A percentile compares a stretch with the other conserved stretches of the same genome.
Evolutionary conservation across 169 alveolate species (phyloP).

Genomic region (Besnoitia besnoiti): DNA sequence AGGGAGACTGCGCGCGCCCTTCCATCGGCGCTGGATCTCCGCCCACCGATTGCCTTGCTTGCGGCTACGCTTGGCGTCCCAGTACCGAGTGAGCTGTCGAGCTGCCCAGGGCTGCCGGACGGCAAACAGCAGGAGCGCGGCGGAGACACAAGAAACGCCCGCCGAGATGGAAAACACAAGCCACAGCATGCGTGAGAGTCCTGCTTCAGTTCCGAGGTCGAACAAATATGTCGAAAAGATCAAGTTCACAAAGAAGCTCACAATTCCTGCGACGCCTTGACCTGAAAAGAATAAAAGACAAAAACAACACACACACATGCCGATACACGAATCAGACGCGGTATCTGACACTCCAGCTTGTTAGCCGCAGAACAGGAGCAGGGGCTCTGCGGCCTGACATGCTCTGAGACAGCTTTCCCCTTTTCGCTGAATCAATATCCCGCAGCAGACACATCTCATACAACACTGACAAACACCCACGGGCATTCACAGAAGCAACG

Average conservation of each 20-base stretch:
- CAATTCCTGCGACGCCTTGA: conserved; percentile 33
- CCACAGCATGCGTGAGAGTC: conserved; percentile 39
- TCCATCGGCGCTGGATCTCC: background rate
- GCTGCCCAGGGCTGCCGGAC: conserved; percentile 41
- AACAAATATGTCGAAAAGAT: background rate
- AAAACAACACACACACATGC: background rate
- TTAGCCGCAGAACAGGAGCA: too few species aligned
- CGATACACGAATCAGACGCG: too few species aligned
- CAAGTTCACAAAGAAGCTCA: conserved; percentile 2
- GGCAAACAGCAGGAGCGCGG: conserved; percentile 9
- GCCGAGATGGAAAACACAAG: conserved; percentile 24
- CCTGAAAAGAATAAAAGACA: conserved; percentile 5
- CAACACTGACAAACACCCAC: too few species aligned
- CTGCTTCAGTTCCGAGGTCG: conserved; percentile 35
- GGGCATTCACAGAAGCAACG: too few species aligned
- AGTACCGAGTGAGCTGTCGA: conserved; percentile 18
- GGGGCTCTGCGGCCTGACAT: too few species aligned
- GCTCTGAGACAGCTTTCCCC: too few species aligned
- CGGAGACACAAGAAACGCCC: background rate
- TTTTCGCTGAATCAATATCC: too few species aligned
- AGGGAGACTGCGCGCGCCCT: background rate
- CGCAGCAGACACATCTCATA: too few species aligned
- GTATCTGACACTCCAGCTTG: too few species aligned
- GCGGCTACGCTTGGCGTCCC: conserved; percentile 50
- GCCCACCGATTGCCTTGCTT: background rate